Evolutionary conservation across 768 basidiomycete species (phyloP).

Genomic region (Pisolithus albus): DNA sequence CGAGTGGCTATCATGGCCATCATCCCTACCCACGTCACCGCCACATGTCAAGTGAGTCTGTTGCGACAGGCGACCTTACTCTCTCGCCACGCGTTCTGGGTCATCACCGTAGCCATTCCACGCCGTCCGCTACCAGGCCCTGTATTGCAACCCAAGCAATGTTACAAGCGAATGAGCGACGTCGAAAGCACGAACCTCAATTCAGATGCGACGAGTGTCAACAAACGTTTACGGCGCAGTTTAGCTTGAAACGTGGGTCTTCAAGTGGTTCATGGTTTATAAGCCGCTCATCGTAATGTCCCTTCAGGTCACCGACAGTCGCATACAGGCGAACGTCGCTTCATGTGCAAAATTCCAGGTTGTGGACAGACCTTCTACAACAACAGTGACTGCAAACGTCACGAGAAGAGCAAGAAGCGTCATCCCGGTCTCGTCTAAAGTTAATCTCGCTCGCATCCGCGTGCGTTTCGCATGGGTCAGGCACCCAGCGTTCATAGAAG

Average conservation of each 20-base stretch:
- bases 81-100: neutral
- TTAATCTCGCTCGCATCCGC: neutral
- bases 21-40: neutral
- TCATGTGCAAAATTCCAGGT: conserved; percentile 18
- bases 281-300: conserved; percentile 2
- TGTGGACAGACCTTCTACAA: conserved; percentile 25
- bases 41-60: conserved; percentile 1
- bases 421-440: conserved; percentile 16
- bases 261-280: too few relatives aligned
- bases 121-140: conserved; percentile 9
- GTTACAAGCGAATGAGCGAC: conserved; percentile 26
- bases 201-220: conserved; percentile 12
- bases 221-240: conserved; percentile 25
- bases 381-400: conserved; percentile 29
- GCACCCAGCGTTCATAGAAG: neutral
- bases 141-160: conserved; percentile 27
- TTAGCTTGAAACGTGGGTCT: conserved; percentile 28
- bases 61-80: neutral
- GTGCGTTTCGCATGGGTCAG: conserved; percentile 1
- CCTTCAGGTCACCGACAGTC: conserved; percentile 24
- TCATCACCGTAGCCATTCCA: conserved; percentile 14
- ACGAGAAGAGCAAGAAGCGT: conserved; percentile 28
- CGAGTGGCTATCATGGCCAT: neutral
- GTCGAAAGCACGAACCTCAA: conserved; percentile 23
- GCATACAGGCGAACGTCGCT: conserved; percentile 23